Evolutionary conservation across 2,329 filamentous ascomycete species (phyloP).

Genomic region (Pseudocercospora cruenta): DNA sequence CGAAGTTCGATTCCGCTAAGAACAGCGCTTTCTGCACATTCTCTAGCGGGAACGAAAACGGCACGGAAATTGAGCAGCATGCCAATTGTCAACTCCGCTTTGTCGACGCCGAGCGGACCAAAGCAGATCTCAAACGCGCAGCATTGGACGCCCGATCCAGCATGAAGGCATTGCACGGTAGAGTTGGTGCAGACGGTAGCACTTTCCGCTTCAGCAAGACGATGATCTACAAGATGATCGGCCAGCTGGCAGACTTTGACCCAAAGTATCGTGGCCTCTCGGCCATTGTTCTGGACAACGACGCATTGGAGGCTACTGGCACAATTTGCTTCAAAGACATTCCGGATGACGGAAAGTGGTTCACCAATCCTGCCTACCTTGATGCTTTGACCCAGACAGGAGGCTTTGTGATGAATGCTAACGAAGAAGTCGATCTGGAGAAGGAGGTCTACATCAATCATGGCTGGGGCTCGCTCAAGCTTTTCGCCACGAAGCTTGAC

Average conservation of each 20-base stretch:
- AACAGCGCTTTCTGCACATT: conserved; percentile 14
- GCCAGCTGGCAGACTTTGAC: conserved; percentile 23
- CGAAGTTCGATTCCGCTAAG: conserved; percentile 10
- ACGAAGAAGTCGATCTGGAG: conserved; percentile 35
- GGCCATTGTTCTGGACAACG: conserved; percentile 42
- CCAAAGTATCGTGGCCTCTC: conserved; percentile 42
- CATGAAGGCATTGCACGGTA: conserved; percentile 6
- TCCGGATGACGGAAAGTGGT: conserved; percentile 23
- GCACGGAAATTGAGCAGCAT: conserved; percentile 14
- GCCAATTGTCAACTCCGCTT: conserved; percentile 15
- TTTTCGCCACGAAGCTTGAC: conserved; percentile 32
- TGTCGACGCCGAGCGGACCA: conserved; percentile 31
- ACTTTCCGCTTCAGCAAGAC: conserved; percentile 22
- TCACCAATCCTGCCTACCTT: conserved; percentile 38
- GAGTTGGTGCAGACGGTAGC: conserved; percentile 28
- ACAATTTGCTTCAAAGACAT: conserved; percentile 22
- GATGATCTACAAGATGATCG: conserved; percentile 24
- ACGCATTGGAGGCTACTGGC: conserved; percentile 41
- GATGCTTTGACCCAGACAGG: conserved; percentile 44
- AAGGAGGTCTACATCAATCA: conserved; percentile 42
- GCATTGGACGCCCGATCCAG: conserved; percentile 16
- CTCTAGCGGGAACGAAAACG: conserved; percentile 19
- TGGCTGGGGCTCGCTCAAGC: conserved; percentile 36
- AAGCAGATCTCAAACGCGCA: conserved; percentile 29
- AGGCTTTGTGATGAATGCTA: conserved; percentile 27